These are phyloP conservation scores for Phytophthora idaei DNA, from an alignment of 352 stramenopile genomes.

Conservation along the genomic window DNA sequence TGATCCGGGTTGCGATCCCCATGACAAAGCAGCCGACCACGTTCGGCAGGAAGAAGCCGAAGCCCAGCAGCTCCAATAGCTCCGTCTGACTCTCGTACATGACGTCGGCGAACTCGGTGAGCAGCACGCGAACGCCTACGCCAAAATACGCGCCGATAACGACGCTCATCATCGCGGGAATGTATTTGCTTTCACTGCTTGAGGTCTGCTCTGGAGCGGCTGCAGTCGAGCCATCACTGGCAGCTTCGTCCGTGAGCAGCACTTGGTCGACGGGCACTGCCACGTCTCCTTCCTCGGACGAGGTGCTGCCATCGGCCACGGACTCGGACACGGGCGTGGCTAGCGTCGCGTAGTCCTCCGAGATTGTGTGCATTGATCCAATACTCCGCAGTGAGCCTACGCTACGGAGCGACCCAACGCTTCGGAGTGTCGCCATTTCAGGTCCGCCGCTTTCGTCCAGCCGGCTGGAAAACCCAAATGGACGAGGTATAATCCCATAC, in stretches of 20 bases:
- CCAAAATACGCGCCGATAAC: slow-evolving; percentile 54
- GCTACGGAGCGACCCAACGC: slow-evolving; percentile 17
- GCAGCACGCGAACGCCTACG: slow-evolving; percentile 52
- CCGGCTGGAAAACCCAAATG: slow-evolving; percentile 7
- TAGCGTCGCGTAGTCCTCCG: slow-evolving; percentile 45
- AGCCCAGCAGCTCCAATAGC: slow-evolving; percentile 57
- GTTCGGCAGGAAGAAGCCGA: slow-evolving; percentile 64
- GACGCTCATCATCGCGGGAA: slow-evolving; percentile 46
- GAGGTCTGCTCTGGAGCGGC: slow-evolving; percentile 3
- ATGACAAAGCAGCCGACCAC: slow-evolving; percentile 71
- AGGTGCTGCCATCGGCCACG: slow-evolving; percentile 30
- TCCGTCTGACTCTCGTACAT: slow-evolving; percentile 44
- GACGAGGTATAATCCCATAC: slow-evolving; percentile 6
- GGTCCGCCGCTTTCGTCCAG: slow-evolving; percentile 13
- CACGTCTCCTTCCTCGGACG: slow-evolving; percentile 34
- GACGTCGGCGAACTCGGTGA: slow-evolving; percentile 51
- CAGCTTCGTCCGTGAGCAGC: slow-evolving; percentile 14
- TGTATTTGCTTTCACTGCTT: slow-evolving; percentile 30
- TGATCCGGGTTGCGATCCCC: slow-evolving; percentile 49
- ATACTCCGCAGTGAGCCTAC: slow-evolving; percentile 9
- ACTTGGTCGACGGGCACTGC: slow-evolving; percentile 26
- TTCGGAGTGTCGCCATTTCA: slow-evolving; percentile 15
- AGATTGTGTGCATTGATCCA: slow-evolving; percentile 49
- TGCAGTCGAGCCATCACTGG: slow-evolving; percentile 14
- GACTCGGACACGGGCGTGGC: slow-evolving; percentile 28